Evolutionary conservation across 2,329 filamentous ascomycete genomes (phyloP), one percentile per base, ranked within the genome.

Genomic region (Intubia oerlemansii): DNA sequence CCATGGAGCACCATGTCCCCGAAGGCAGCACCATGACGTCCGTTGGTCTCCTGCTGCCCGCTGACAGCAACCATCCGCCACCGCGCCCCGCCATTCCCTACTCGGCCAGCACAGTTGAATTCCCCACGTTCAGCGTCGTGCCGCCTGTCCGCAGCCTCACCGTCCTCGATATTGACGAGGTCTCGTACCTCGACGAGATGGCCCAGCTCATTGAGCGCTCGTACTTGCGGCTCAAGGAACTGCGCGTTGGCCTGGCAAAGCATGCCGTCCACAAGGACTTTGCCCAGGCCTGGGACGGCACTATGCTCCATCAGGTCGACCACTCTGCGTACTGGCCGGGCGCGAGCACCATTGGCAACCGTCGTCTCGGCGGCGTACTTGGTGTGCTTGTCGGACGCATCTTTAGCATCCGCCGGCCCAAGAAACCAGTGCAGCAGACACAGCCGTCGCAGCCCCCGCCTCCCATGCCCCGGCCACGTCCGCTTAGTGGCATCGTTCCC

Each of bases 101-200:
- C 36, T 51, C 59, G 17, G 57, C 65, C 32, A 59, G 56, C 38
- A 58, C 63, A 30, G 71, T 81, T 16, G 77, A 85, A 48, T 75
- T 77, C 39, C 79, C 79, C 1, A 81, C 75, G 2, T 77, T 88
- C 41, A 85, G 76, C 25, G 66, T 79, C 8, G 55, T 90, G 7
- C 77, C 78, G 8, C 62, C 77, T 1, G 49, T 88, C 29, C 76
- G 70, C 46, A 80, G 72, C 38, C 48, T 88, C 33, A 77, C 66
- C 28, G 79, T 84, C 2, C 55, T 88, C 24, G 75, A 88, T 39
- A 76, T 88, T 34, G 80, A 88, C 41, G 77, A 85, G 43, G 50
- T 80, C n/a, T 63, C 72, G 17, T 88, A 88, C 45, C 51, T 85
- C 21, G 78, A 85, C 42, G 80, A 88, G 49, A 75, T 88, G 65